A percentile compares a stretch with the other conserved stretches of the same genome.
Conservation (phyloP, 2,329 filamentous ascomycete genomes). For the Dactylellina leptospora region DNA sequence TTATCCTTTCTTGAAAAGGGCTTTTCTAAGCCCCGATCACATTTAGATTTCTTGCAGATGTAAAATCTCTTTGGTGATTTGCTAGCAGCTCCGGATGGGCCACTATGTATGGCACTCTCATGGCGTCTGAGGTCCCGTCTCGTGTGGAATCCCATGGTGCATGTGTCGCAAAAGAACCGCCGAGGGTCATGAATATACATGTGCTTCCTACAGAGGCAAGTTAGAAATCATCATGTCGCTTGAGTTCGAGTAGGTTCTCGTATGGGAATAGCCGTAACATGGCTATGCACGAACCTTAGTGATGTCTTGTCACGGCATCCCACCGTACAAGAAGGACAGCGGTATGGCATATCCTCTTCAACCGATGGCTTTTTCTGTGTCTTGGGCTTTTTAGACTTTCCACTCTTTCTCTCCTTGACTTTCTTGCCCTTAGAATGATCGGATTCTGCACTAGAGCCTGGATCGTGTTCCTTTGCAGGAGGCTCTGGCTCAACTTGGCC, state of each 20-base stretch:
- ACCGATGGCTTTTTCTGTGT: not conserved
- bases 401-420: not conserved
- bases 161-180: constrained; percentile 28
- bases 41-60: constrained; percentile 34
- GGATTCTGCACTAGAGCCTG: not conserved
- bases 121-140: constrained; percentile 42
- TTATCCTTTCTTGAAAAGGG: constrained; percentile 45
- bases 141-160: constrained; percentile 32
- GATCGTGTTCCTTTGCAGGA: not conserved
- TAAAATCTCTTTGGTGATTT: constrained; percentile 17
- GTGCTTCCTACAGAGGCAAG: constrained; percentile 25
- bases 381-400: not conserved
- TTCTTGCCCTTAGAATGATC: not conserved
- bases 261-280: not conserved
- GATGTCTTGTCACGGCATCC: constrained; percentile 32
- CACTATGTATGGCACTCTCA: constrained; percentile 23
- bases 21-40: constrained; percentile 19
- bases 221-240: not conserved
- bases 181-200: constrained; percentile 44
- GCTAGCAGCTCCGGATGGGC: not conserved
- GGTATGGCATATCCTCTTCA: constrained; percentile 15
- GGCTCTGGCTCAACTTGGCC: not conserved
- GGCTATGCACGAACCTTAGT: constrained; percentile 1
- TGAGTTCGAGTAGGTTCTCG: too few relatives aligned
- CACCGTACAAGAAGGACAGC: constrained; percentile 14